Evolutionary conservation across 768 basidiomycete species (phyloP).

Genomic region (Auricularia cornea): DNA sequence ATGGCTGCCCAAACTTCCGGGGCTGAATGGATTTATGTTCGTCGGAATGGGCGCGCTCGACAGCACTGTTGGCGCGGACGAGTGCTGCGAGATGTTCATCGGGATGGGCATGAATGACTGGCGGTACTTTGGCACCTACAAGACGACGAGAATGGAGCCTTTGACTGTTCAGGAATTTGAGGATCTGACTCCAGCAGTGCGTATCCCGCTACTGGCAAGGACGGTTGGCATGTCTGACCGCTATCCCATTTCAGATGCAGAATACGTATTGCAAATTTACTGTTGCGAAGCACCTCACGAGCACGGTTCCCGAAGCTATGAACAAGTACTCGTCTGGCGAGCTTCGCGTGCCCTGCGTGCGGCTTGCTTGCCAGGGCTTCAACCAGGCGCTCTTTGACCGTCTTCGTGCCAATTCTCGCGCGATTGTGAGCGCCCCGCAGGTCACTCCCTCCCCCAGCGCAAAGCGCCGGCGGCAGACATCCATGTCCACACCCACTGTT

Average conservation of each 20-base stretch:
- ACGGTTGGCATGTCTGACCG: not conserved
- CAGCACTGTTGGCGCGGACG: not conserved
- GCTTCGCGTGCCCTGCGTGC: not conserved
- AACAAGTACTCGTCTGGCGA: not conserved
- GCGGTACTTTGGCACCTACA: not conserved
- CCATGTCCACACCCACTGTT: no score
- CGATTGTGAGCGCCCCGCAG: not conserved
- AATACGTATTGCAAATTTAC: not conserved
- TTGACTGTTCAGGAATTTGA: not conserved
- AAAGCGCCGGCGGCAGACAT: not conserved
- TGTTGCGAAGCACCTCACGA: not conserved
- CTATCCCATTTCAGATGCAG: not conserved
- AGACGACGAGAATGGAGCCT: not conserved
- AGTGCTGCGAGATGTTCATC: not conserved
- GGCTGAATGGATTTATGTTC: not conserved
- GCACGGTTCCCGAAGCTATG: not conserved
- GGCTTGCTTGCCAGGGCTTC: not conserved
- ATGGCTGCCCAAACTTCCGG: not conserved
- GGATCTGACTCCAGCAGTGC: not conserved
- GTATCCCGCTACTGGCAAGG: not conserved
- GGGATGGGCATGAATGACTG: not conserved
- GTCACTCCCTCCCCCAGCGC: not conserved
- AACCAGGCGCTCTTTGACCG: not conserved
- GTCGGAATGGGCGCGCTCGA: not conserved
- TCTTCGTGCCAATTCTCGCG: no score